Percentiles rank a stretch among this genome's conserved stretches.
Conservation (phyloP, 1,139 yeast genomes). For the Suhomyces bokatorum region DNA sequence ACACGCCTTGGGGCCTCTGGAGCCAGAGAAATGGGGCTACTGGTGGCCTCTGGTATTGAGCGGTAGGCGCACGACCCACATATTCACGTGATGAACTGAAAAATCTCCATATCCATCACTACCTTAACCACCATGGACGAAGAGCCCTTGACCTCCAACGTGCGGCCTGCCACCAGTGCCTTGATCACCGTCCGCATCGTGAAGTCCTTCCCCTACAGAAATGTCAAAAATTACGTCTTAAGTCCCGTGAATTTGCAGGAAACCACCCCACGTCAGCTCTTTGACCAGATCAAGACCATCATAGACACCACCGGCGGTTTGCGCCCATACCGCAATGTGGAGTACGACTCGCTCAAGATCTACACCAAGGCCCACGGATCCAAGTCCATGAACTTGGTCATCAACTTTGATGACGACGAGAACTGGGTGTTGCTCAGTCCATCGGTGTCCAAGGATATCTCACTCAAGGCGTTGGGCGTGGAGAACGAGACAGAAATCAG, state of each 20-base stretch:
- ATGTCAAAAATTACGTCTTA: constrained; percentile 78
- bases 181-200: constrained; percentile 81
- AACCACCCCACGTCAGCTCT: constrained; percentile 66
- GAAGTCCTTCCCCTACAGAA: constrained; percentile 90
- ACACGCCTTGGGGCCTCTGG: not conserved
- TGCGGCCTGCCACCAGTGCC: constrained; percentile 68
- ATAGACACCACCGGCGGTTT: constrained; percentile 68
- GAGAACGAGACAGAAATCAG: constrained; percentile 93
- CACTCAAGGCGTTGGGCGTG: constrained; percentile 66
- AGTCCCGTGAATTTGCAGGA: constrained; percentile 69
- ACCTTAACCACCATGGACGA: constrained; percentile 3
- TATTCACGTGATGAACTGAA: constrained; percentile 1
- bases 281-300: constrained; percentile 43
- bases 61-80: not conserved
- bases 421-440: constrained; percentile 58
- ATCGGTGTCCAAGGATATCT: constrained; percentile 35
- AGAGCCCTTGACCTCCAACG: constrained; percentile 63
- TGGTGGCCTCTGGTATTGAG: not conserved
- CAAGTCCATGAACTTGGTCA: constrained; percentile 88
- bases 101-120: not conserved
- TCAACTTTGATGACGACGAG: constrained; percentile 80
- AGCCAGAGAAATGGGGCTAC: not conserved
- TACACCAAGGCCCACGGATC: constrained; percentile 95
- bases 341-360: constrained; percentile 74
- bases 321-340: constrained; percentile 81